These are phyloP conservation scores for Suillus ampliporus DNA, from an alignment of 768 basidiomycete genomes.

Conservation along the genomic window DNA sequence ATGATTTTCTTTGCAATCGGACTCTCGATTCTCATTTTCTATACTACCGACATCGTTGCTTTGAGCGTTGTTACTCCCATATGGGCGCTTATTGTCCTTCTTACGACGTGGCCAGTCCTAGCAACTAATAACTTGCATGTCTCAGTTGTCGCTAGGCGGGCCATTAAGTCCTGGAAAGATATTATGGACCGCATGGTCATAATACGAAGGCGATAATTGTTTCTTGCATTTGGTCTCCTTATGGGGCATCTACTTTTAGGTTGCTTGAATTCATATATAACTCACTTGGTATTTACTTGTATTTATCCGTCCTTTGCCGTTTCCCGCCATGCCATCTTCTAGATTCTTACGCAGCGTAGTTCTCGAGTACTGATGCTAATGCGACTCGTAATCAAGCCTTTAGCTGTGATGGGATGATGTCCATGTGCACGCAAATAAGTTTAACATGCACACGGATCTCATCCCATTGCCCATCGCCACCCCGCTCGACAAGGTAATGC, in stretches of 20 bases:
- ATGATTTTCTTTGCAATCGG: slow-evolving; percentile 19
- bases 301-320: too few relatives aligned
- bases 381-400: too few relatives aligned
- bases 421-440: too few relatives aligned
- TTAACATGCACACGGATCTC: too few relatives aligned
- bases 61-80: slow-evolving; percentile 8
- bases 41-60: slow-evolving; percentile 2
- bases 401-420: too few relatives aligned
- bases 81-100: slow-evolving; percentile 9
- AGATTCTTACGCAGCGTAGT: not conserved
- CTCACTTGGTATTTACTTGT: not conserved
- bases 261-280: not conserved
- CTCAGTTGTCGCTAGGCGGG: not conserved
- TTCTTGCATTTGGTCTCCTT: too few relatives aligned
- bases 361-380: not conserved
- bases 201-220: not conserved
- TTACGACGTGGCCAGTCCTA: slow-evolving; percentile 2
- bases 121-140: slow-evolving; percentile 1
- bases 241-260: too few relatives aligned
- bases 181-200: not conserved
- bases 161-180: not conserved
- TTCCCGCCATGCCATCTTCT: not conserved
- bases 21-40: slow-evolving; percentile 15
- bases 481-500: too few relatives aligned
- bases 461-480: too few relatives aligned